Evolutionary conservation across 148 eudicot genomes (phyloP).

Genomic region (Rhododendron mucronatum): DNA sequence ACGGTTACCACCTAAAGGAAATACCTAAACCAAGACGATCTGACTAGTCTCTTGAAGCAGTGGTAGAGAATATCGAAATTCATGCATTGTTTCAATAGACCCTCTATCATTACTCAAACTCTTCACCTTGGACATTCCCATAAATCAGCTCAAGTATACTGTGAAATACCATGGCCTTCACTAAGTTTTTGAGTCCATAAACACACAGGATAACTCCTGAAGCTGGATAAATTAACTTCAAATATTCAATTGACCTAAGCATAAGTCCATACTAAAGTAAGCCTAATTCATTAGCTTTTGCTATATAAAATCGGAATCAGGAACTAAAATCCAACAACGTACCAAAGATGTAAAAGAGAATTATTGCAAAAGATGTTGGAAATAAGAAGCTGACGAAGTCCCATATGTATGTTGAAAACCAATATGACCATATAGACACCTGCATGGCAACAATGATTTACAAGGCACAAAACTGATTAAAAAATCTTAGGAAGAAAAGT

Average conservation of each 20-base stretch:
- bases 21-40: neutral
- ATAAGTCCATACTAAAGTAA: neutral
- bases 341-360: constrained; percentile 87
- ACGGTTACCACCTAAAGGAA: neutral
- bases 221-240: neutral
- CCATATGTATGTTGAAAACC: constrained; percentile 88
- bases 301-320: neutral
- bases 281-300: neutral
- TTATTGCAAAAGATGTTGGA: constrained; percentile 77
- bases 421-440: constrained; percentile 87
- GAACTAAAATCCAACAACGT: constrained; percentile 19
- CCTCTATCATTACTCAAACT: neutral
- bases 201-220: neutral
- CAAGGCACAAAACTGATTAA: neutral
- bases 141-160: neutral
- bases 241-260: neutral
- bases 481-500: neutral
- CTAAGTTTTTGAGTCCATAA: neutral
- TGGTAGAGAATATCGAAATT: neutral
- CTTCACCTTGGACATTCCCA: neutral
- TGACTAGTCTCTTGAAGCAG: neutral
- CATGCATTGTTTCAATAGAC: neutral
- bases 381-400: constrained; percentile 93
- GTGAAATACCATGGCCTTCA: neutral
- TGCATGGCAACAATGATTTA: constrained; percentile 20